Evolutionary conservation across 768 basidiomycete species (phyloP).

Genomic region (Botryobasidium botryosum): DNA sequence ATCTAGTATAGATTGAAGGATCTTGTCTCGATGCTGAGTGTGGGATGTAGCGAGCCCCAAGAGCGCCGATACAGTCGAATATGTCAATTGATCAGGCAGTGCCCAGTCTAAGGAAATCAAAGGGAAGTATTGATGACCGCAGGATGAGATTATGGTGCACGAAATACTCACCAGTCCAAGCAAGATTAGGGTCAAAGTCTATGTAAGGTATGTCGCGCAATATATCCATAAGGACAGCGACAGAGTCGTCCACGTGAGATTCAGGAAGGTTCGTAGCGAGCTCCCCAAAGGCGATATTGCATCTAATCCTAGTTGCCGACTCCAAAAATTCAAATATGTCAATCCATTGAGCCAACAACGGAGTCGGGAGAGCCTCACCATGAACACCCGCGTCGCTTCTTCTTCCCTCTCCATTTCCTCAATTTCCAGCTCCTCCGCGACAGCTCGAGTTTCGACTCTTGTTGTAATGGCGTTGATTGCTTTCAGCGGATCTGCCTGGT

Average conservation of each 20-base stretch:
- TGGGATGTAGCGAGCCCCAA: conserved; percentile 44
- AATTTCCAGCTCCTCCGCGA: neutral
- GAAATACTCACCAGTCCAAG: conserved; percentile 53
- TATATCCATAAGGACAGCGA: conserved; percentile 47
- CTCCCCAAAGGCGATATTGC: conserved; percentile 72
- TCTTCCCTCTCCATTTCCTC: conserved; percentile 11
- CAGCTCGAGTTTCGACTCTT: conserved; percentile 33
- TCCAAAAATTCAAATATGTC: conserved; percentile 16
- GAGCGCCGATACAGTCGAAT: conserved; percentile 58
- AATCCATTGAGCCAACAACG: neutral
- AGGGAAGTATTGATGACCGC: neutral
- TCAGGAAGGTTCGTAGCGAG: conserved; percentile 49
- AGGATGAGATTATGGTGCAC: neutral
- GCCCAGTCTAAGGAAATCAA: conserved; percentile 47
- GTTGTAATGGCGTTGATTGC: conserved; percentile 43
- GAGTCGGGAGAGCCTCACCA: conserved; percentile 30
- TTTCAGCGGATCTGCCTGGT: conserved; percentile 16
- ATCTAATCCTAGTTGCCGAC: conserved; percentile 57
- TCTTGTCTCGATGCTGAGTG: conserved; percentile 32
- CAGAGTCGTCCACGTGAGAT: conserved; percentile 33
- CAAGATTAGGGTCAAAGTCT: conserved; percentile 61
- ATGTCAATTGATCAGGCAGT: conserved; percentile 69
- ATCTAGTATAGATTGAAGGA: conserved; percentile 39
- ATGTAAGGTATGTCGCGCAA: conserved; percentile 55
- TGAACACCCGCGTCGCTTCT: conserved; percentile 30